phyloP scores from a whole-genome alignment of 1,284 basidiomycete species.

The Veloboletus limbatus region DNA sequence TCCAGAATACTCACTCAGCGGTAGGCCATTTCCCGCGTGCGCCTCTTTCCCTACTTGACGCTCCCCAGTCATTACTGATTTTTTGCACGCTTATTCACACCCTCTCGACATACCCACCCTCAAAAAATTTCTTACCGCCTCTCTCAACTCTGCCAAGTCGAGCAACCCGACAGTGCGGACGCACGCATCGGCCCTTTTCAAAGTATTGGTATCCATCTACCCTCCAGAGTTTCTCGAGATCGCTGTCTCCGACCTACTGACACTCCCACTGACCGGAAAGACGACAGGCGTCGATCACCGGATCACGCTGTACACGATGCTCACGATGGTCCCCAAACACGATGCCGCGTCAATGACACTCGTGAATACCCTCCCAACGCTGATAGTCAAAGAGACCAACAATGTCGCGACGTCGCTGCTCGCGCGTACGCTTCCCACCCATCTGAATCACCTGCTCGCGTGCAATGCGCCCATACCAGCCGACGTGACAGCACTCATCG shows the following conservation, averaged over 20 bases:
- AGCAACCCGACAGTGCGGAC: conserved; percentile 63
- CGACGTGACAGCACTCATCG: conserved; percentile 49
- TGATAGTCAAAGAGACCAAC: conserved; percentile 78
- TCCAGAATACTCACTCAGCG: conserved; percentile 65
- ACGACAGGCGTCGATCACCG: conserved; percentile 85
- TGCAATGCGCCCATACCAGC: conserved; percentile 37
- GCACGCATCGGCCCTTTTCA: conserved; percentile 62
- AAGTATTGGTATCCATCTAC: conserved; percentile 43
- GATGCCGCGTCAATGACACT: conserved; percentile 51
- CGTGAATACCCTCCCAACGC: conserved; percentile 50
- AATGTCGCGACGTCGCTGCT: conserved; percentile 62
- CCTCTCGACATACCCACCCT: conserved; percentile 54
- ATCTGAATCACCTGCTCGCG: conserved; percentile 56
- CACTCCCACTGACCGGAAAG: conserved; percentile 78
- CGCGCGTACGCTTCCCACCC: conserved; percentile 51
- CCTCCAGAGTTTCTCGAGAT: conserved; percentile 36
- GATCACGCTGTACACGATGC: conserved; percentile 77
- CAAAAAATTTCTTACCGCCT: conserved; percentile 61
- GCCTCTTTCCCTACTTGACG: conserved; percentile 7
- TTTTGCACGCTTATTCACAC: conserved; percentile 56
- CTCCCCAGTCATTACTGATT: conserved; percentile 48
- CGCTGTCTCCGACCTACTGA: conserved; percentile 63
- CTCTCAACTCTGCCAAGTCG: conserved; percentile 76
- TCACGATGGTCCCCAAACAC: conserved; percentile 54
- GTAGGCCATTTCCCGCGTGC: conserved; percentile 36